Conservation (phyloP, 495 filamentous ascomycete genomes). For the Pseudevernia furfuracea region DNA sequence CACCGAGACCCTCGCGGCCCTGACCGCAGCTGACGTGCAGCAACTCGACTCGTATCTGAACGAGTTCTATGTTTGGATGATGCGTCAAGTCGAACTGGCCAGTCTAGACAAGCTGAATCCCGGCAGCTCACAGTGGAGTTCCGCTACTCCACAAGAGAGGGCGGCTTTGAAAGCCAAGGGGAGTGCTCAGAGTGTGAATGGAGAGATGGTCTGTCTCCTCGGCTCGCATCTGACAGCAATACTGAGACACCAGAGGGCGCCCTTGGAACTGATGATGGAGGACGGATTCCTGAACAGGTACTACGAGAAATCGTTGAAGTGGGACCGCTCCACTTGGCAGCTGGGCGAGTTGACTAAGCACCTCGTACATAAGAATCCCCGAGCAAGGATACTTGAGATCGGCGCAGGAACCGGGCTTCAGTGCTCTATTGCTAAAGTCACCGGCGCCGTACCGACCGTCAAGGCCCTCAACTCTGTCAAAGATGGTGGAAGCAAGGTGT, state of each 20-base stretch:
- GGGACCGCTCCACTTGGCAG: slow-evolving; percentile 12
- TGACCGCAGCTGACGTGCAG: too few species aligned
- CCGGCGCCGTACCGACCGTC: too few species aligned
- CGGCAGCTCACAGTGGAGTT: neutral
- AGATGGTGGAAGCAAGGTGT: too few species aligned
- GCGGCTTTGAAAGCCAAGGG: neutral
- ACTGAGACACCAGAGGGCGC: slow-evolving; percentile 34
- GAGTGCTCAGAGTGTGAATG: neutral
- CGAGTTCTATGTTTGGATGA: too few species aligned
- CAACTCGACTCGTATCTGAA: too few species aligned
- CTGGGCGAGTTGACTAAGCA: slow-evolving; percentile 23
- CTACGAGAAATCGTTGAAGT: slow-evolving; percentile 7
- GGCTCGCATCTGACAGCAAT: slow-evolving; percentile 30
- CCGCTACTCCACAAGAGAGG: neutral
- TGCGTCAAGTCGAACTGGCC: too few species aligned
- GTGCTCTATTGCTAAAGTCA: too few species aligned
- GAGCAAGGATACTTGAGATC: slow-evolving; percentile 41
- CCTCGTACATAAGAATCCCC: slow-evolving; percentile 20
- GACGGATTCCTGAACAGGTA: slow-evolving; percentile 24
- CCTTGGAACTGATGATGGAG: slow-evolving; percentile 37
- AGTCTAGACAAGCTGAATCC: too few species aligned
- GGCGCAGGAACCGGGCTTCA: slow-evolving; percentile 51
- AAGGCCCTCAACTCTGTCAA: too few species aligned
- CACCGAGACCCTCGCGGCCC: too few species aligned
- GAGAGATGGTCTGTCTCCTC: slow-evolving; percentile 4